These are phyloP conservation scores for California macrophylla DNA, from an alignment of 441 rosid genomes.

Conservation along the genomic window DNA sequence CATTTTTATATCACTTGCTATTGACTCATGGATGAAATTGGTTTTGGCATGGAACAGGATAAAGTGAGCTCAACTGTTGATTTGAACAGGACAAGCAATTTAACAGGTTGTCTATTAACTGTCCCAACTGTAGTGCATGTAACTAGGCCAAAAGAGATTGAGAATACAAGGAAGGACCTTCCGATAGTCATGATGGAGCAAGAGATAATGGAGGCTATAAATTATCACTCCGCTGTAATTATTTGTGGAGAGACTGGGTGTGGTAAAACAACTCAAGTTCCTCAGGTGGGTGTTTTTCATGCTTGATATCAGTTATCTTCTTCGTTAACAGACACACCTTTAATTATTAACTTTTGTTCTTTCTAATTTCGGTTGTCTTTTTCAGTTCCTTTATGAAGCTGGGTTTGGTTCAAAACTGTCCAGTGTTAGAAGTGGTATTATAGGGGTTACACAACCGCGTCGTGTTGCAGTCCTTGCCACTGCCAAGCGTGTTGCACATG, in stretches of 20 bases:
- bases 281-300: constrained; percentile 52
- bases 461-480: constrained; percentile 93
- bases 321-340: background rate
- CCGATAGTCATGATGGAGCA: constrained; percentile 98
- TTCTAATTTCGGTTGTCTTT: constrained; percentile 15
- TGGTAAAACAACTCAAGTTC: constrained; percentile 98
- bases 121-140: constrained; percentile 46
- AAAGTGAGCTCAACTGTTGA: constrained; percentile 21
- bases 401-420: constrained; percentile 67
- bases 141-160: constrained; percentile 49
- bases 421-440: constrained; percentile 44
- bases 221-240: constrained; percentile 49
- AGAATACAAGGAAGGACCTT: constrained; percentile 67
- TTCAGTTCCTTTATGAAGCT: constrained; percentile 82
- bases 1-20: background rate
- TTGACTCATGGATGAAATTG: constrained; percentile 17
- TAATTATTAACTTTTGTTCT: constrained; percentile 12
- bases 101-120: constrained; percentile 20
- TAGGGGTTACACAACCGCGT: constrained; percentile 86
- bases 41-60: constrained; percentile 31
- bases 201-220: constrained; percentile 92
- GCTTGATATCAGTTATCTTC: constrained; percentile 1
- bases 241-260: constrained; percentile 92
- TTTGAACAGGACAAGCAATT: constrained; percentile 17
- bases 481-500: constrained; percentile 82